These are phyloP conservation scores for Bryoerythrophyllum caledonicum DNA, from an alignment of 225 moss, liverwort and hornwort genomes.

Conservation along the genomic window DNA sequence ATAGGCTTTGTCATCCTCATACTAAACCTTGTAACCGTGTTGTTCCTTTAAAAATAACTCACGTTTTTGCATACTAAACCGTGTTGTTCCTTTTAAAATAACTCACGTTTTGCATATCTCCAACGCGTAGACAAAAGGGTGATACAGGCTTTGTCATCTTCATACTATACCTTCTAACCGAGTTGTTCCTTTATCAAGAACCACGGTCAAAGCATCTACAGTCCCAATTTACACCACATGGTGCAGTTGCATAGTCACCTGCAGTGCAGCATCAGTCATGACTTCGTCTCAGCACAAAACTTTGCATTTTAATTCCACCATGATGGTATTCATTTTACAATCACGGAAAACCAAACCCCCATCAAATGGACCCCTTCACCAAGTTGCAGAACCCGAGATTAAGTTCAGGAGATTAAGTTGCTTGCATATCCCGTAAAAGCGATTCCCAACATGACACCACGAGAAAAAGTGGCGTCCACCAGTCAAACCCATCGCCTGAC, in stretches of 20 bases:
- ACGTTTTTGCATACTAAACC: too few relatives aligned
- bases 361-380: too few relatives aligned
- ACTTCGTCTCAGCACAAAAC: neutral
- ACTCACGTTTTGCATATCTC: neutral
- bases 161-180: neutral
- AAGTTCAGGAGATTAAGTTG: too few relatives aligned
- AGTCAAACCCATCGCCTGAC: too few relatives aligned
- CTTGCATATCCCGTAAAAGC: too few relatives aligned
- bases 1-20: neutral
- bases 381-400: too few relatives aligned
- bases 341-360: too few relatives aligned
- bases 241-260: too few relatives aligned
- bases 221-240: neutral
- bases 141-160: neutral
- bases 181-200: too few relatives aligned
- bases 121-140: neutral
- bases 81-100: too few relatives aligned
- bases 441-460: too few relatives aligned
- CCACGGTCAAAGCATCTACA: neutral
- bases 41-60: neutral
- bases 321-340: neutral
- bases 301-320: neutral
- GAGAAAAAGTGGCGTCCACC: too few relatives aligned
- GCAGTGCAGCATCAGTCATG: neutral
- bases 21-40: neutral